A percentile compares a stretch with the other conserved stretches of the same genome.
Conservation (phyloP, 2,329 filamentous ascomycete genomes). For the Alternaria sp. region DNA sequence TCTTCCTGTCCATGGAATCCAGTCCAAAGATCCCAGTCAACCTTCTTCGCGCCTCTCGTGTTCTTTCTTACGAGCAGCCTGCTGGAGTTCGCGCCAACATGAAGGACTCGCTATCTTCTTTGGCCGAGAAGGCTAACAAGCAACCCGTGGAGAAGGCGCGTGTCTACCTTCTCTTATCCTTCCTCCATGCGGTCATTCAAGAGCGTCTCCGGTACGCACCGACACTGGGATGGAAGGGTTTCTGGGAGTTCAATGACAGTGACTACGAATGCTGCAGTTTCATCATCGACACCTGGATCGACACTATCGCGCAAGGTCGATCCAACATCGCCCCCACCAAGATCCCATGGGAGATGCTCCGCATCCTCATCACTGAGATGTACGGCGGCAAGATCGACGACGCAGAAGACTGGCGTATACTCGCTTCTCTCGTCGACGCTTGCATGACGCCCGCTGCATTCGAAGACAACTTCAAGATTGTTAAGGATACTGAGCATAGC, state of each 20-base stretch:
- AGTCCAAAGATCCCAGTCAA: slow-evolving; percentile 98
- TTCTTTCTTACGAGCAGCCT: slow-evolving; percentile 98
- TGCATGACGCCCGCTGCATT: slow-evolving; percentile 89
- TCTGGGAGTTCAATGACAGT: slow-evolving; percentile 99
- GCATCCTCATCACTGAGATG: slow-evolving; percentile 88
- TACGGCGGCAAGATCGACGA: slow-evolving; percentile 99
- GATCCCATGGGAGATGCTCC: slow-evolving; percentile 96
- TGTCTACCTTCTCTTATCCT: slow-evolving; percentile 88
- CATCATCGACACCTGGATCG: slow-evolving; percentile 95
- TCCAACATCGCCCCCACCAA: slow-evolving; percentile 94
- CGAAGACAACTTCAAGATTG: slow-evolving; percentile 89
- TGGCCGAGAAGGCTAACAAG: slow-evolving; percentile 78
- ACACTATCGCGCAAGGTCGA: slow-evolving; percentile 79
- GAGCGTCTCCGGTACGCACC: slow-evolving; percentile 94
- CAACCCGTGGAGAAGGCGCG: slow-evolving; percentile 89
- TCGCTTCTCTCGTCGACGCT: slow-evolving; percentile 75
- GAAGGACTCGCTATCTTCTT: slow-evolving; percentile 91
- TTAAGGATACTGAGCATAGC: slow-evolving; percentile 66
- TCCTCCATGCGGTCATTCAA: slow-evolving; percentile 95
- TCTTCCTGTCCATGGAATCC: slow-evolving; percentile 98
- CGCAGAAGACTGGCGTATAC: slow-evolving; percentile 78
- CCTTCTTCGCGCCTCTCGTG: slow-evolving; percentile 87
- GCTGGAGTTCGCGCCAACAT: slow-evolving; percentile 97
- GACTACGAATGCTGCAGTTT: slow-evolving; percentile 98
- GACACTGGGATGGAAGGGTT: slow-evolving; percentile 94